Base-by-base conservation (phyloP, 2,329 filamentous ascomycete species). In the Herpotrichia juniperi region DNA sequence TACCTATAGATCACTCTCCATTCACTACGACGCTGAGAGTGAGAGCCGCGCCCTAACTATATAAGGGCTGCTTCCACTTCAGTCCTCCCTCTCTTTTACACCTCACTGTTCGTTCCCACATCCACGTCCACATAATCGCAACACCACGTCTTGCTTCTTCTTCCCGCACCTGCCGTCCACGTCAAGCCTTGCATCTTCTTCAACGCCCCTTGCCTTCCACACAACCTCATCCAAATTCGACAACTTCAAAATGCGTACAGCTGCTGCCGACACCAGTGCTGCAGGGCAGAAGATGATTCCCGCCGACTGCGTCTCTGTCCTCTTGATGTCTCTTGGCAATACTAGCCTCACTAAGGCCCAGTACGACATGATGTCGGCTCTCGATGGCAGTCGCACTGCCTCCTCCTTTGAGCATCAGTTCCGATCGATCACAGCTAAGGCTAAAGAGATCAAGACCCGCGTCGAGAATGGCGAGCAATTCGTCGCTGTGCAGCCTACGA, bases 361-460 rank as follows among this genome's bases (percentile, higher is more conserved):
- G 28, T 58, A 51, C 39, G 42, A 56, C 3, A 35, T 56, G 21
- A 57, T 60, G 52, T 24, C 11, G 17, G 45, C 57, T 8, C 10
- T 60, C 3, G 57, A 60, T 28, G 57, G 57, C 6, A 26, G n/a
- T 1, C 31, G 40, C 7, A 58, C 57, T 14, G 50, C 50, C 1
- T 19, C 17, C 9, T 25, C 46, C 12, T 56, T 58, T 28, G n/a
- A 58, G 34, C 57, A 60, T 30, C 37, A 60, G 16, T 50, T 60
- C 16, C 46, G 52, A 12, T 28, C 52, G 5, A 30, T 58, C 10
- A 10, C 43, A 7, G 12, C 14, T n/a, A 54, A 53, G 30, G 57
- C 52, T 17, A 53, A 53, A 16, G 57, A 60, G 12, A 32, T 58
- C 39, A 53, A 58, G 39, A 25, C 28, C 2, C 48, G 48, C 9